Base-by-base conservation (phyloP, 352 stramenopile genomes). In the Phytophthora europaea region DNA sequence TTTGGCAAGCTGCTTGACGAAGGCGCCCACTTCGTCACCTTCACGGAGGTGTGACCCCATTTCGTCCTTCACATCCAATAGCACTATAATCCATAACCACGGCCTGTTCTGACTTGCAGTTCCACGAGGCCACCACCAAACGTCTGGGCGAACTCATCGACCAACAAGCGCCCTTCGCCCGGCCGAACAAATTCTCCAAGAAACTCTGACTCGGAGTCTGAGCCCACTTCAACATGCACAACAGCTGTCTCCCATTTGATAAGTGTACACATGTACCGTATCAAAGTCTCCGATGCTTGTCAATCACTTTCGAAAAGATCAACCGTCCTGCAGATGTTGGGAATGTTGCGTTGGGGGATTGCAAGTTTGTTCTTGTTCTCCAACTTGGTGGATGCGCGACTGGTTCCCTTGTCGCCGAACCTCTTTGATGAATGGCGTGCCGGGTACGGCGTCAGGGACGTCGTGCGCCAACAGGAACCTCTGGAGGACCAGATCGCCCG, bases 1-100 rank as follows among this genome's bases (percentile, higher is more conserved):
- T 95, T 95, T 64, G 80, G 81, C 58, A 84, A 84, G 45, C 70
- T 89, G 48, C 75, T 92, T 4, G 76, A 89, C 63, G 79, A 92
- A 74, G 88, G 85, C 38, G 77, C 75, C 10, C 83, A 93, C 57
- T 81, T 85, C 26, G 87, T 94, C 50, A 82, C 79, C 5, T 95
- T 94, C 26, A 54, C 58, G 3, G 79, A 93, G 81, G 86, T 93
- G 61, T 8, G 50, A 57, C 34, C 47, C 4, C 12, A 28, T 31
- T 28, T 52, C 45, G 9, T 16, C 40, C 26, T 56, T 15, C 18
- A 31, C 7, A 57, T 18, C 12, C 22, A 31, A 5, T 53, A 45
- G 16, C 26, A 47, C 15, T 61, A n/a, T 47, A 23, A n/a, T 20
- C 23, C 2, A 23, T 43, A 43, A 1, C 34, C 34, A 12, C 13